Conservation (phyloP, 768 basidiomycete genomes). For the Pleurotus pulmonarius region DNA sequence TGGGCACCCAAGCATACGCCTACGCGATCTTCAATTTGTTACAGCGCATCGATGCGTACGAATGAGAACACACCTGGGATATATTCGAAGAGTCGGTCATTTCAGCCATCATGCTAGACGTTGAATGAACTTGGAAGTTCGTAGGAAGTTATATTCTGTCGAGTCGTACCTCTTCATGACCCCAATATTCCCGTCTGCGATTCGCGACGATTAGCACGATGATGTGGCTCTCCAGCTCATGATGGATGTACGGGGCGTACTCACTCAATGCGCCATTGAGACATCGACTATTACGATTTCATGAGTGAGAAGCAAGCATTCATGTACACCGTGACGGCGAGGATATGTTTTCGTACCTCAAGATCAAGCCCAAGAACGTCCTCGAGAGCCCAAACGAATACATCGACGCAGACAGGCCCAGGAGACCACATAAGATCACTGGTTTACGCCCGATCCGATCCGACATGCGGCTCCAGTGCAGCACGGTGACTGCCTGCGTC, state of each 20-base stretch:
- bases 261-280: background rate
- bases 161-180: slow-evolving; percentile 72
- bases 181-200: slow-evolving; percentile 54
- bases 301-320: slow-evolving; percentile 5
- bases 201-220: background rate
- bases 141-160: too few species aligned
- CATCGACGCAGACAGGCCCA: slow-evolving; percentile 42
- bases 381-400: slow-evolving; percentile 47
- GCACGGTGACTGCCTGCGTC: slow-evolving; percentile 41
- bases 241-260: background rate
- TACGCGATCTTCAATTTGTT: slow-evolving; percentile 10
- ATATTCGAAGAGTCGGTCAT: slow-evolving; percentile 71
- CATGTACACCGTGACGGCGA: too few species aligned
- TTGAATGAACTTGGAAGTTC: background rate
- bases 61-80: slow-evolving; percentile 37
- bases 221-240: background rate
- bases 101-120: slow-evolving; percentile 42
- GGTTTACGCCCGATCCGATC: slow-evolving; percentile 49
- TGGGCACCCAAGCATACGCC: slow-evolving; percentile 66
- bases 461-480: slow-evolving; percentile 52
- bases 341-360: too few species aligned
- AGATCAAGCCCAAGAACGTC: slow-evolving; percentile 37
- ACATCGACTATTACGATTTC: background rate
- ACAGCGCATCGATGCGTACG: background rate
- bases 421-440: slow-evolving; percentile 39